Base-by-base conservation (phyloP, 257 asterid genomes). In the Anisodus acutangulus region DNA sequence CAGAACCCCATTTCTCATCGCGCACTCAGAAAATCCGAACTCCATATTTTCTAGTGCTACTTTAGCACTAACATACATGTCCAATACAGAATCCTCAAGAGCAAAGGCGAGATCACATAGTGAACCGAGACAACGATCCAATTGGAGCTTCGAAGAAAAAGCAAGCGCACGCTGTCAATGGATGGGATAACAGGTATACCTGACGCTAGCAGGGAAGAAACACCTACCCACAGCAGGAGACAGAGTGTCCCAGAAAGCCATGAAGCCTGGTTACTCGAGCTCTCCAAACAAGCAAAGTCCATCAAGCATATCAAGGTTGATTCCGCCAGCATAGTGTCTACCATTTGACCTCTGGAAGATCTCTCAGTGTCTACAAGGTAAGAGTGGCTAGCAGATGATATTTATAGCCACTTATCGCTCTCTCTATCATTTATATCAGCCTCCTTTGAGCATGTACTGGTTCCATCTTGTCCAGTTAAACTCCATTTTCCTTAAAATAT, bases 31-130 rank as follows among this genome's bases (percentile, higher is more conserved):
- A 67, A 69, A 68, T 85, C 84, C 83, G 22, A 85, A 89, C 54
- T 19, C 67, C 68, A 47, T 55, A n/a, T 70, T 83, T 45, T 82
- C 89, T 9, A 57, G 83, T 84, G 83, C 88, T 71, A 60, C 83
- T 17, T 57, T 85, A 19, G 54, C 37, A 72, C 93, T 91, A 82
- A 91, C 89, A 74, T 93, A 94, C 84, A 92, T 94, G 97, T 87
- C 89, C 86, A 87, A 91, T 17, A 93, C 98, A 4, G 89, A 88
- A 86, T 90, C 96, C 57, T 92, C 95, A 82, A 89, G 89, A 87
- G 95, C 96, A 64, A 94, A 93, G 86, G 66, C 91, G 64, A 92
- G 97, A 83, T 94, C 98, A 81, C 94, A 93, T 17, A 94, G 98
- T 45, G 95, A 91, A 86, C 96, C 97, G 6, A 91, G 88, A 84